Evolutionary conservation across 2,329 filamentous ascomycete species (phyloP), one percentile per base, ranked within the genome.

Genomic region (Cytospora chrysosperma): DNA sequence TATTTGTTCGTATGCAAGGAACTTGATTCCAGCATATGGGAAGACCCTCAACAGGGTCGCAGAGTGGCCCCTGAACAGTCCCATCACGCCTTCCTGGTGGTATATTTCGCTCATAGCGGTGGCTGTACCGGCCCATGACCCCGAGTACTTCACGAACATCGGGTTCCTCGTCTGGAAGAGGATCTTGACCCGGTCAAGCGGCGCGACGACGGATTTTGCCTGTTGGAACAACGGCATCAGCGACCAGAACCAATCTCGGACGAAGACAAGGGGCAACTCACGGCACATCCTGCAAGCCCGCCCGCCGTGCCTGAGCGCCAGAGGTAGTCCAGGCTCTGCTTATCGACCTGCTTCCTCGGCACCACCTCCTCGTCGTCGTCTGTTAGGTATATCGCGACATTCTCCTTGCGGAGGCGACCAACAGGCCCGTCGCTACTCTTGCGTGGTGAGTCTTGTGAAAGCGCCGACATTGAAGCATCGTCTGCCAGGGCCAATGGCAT

Each of bases 121-220:
- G n/a, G 86, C 85, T 24, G 96, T 87, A 56, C 95, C 95, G 62
- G 86, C 85, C 90, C 93, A 97, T 50, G 90, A 93, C 49, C 93
- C 91, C 1, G 92, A 88, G 74, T 98, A 99, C 78, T 96, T 97
- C 60, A 90, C 85, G 74, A 97, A 99, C 69, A 95, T 89, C 3
- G 95, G 95, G 72, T 95, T 97, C 72, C 90, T 92, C 59, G 95
- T 90, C 76, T 99, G 95, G 79, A 99, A 98, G 50, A 99, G 89
- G 73, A 99, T 99, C 79, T 99, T 99, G 72, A 99, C 95, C 69
- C 95, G 89, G 78, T 99, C 95, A 68, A 99, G 90, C 27, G 95
- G 95, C 27, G 93, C 95, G 43, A 99, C 96, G 8, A 96, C 82
- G 0, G 94, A 97, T 82, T 99, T 99, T 66, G 91, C 95, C 93